Conservation (phyloP, 805 yeast species). For the Saccharomycopsis sp. region DNA sequence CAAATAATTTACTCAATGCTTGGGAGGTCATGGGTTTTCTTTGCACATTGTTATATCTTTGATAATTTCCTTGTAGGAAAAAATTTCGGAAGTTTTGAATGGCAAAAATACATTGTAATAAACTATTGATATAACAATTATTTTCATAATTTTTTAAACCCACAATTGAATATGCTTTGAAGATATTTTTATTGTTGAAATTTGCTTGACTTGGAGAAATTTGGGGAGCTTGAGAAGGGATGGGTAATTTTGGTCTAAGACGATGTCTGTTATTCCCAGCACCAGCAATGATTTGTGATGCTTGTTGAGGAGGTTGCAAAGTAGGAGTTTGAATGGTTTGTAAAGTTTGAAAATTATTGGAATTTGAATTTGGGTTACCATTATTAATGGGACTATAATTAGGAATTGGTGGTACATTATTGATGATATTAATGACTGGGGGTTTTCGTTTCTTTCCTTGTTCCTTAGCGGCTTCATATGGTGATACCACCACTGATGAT, state of each 20-base stretch:
- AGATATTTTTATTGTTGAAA: constrained; percentile 21
- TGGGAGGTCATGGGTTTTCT: constrained; percentile 30
- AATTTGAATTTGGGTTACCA: no score
- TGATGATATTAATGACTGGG: no score
- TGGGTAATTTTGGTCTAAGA: not conserved
- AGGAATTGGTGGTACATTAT: no score
- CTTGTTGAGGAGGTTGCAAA: constrained; percentile 13
- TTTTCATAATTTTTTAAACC: constrained; percentile 62
- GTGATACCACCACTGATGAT: constrained; percentile 2
- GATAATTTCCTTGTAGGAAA: constrained; percentile 36
- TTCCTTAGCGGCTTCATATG: constrained; percentile 14
- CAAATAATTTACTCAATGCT: constrained; percentile 43
- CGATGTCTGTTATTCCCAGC: not conserved
- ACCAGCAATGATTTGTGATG: constrained; percentile 1
- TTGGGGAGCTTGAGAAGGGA: constrained; percentile 1
- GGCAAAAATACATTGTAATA: constrained; percentile 61
- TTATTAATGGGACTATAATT: no score
- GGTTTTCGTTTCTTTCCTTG: constrained; percentile 1
- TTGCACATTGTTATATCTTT: constrained; percentile 25
- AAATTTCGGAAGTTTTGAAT: constrained; percentile 37
- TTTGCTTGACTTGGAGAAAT: constrained; percentile 1
- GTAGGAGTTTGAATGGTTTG: constrained; percentile 4
- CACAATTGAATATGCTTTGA: constrained; percentile 38
- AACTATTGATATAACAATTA: constrained; percentile 68
- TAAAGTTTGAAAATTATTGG: no score